Evolutionary conservation across 805 yeast genomes (phyloP).

Genomic region (Wickerhamiella hasegawae): DNA sequence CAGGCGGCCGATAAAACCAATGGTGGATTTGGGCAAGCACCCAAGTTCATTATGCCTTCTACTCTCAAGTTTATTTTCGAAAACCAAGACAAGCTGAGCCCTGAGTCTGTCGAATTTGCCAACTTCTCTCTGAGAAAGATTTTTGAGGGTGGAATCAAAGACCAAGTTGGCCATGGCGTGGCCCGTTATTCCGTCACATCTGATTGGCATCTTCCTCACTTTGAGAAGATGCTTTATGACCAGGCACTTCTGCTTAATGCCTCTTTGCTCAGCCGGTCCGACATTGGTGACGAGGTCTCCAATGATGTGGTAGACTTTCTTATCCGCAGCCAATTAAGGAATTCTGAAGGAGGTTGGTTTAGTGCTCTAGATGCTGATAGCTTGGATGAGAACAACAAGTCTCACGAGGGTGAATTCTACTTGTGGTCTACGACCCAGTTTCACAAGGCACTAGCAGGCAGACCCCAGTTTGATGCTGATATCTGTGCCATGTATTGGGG

Average conservation of each 20-base stretch:
- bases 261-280: constrained; percentile 11
- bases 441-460: constrained; percentile 15
- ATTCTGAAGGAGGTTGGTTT: constrained; percentile 16
- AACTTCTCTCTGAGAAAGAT: constrained; percentile 17
- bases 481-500: constrained; percentile 23
- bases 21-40: constrained; percentile 24
- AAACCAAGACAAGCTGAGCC: constrained; percentile 7
- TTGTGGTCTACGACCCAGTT: constrained; percentile 24
- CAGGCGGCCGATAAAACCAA: constrained; percentile 14
- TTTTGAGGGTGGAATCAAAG: constrained; percentile 24
- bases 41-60: constrained; percentile 23
- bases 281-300: constrained; percentile 9
- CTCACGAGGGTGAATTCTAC: constrained; percentile 22
- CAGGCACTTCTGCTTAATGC: constrained; percentile 24
- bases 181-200: constrained; percentile 23
- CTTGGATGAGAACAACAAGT: constrained; percentile 10
- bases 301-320: constrained; percentile 9
- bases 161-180: constrained; percentile 24
- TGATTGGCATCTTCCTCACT: constrained; percentile 27
- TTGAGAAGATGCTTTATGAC: constrained; percentile 25
- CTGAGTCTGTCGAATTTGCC: constrained; percentile 13
- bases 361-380: constrained; percentile 24
- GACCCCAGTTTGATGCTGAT: constrained; percentile 18
- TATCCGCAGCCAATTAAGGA: constrained; percentile 10
- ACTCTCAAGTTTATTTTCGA: constrained; percentile 16